A percentile compares a stretch with the other conserved stretches of the same genome.
These are phyloP conservation scores for Cutaneotrichosporon sp. DNA, from an alignment of 1,284 basidiomycete genomes.

Conservation along the genomic window DNA sequence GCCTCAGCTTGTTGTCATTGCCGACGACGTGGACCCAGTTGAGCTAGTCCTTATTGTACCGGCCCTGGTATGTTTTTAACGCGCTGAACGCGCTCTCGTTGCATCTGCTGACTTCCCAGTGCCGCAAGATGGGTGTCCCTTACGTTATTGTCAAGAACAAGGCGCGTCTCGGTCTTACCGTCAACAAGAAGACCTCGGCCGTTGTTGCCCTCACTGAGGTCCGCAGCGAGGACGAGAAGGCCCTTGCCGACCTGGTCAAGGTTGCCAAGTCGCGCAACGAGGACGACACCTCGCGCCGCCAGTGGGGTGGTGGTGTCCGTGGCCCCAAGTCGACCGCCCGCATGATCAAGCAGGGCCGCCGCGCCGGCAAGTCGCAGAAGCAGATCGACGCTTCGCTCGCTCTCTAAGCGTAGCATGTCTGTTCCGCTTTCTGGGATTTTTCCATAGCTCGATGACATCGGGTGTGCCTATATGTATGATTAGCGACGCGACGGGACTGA, in stretches of 20 bases:
- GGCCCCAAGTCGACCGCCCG: slow-evolving; percentile 86
- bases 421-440: neutral
- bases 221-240: slow-evolving; percentile 86
- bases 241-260: slow-evolving; percentile 84
- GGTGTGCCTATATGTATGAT: slow-evolving; percentile 4
- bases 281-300: slow-evolving; percentile 83
- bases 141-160: slow-evolving; percentile 98
- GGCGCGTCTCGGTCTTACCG: slow-evolving; percentile 72
- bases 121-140: slow-evolving; percentile 96
- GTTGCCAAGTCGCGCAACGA: slow-evolving; percentile 92
- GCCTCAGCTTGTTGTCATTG: slow-evolving; percentile 92
- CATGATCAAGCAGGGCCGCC: slow-evolving; percentile 92
- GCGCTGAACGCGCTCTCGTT: slow-evolving; percentile 58
- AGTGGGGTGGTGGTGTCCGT: slow-evolving; percentile 95
- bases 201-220: slow-evolving; percentile 89
- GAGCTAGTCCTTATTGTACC: slow-evolving; percentile 98
- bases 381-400: slow-evolving; percentile 37
- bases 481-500: neutral
- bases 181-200: slow-evolving; percentile 87
- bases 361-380: slow-evolving; percentile 50
- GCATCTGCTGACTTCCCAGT: slow-evolving; percentile 46
- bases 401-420: slow-evolving; percentile 32
- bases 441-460: slow-evolving; percentile 7
- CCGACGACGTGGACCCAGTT: slow-evolving; percentile 97
- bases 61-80: slow-evolving; percentile 61